Conservation (phyloP, 2,329 filamentous ascomycete genomes). For the Xylariales sp. region DNA sequence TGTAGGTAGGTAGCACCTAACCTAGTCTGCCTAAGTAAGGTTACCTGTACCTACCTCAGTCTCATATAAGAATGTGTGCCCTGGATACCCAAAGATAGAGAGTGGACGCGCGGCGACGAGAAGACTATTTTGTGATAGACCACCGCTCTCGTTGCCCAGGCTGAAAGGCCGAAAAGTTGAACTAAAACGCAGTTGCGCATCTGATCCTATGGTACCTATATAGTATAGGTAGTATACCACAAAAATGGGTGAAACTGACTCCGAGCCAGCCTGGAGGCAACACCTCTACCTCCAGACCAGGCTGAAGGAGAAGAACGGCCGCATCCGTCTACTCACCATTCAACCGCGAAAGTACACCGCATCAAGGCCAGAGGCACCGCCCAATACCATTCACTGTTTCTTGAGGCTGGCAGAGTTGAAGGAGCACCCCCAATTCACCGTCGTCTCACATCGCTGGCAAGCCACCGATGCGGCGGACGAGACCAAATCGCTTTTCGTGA, state of each 20-base stretch:
- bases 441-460: conserved; percentile 39
- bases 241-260: conserved; percentile 20
- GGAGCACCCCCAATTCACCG: conserved; percentile 36
- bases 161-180: neutral
- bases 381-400: conserved; percentile 39
- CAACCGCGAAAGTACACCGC: conserved; percentile 39
- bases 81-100: neutral
- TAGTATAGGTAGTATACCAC: neutral
- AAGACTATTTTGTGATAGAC: neutral
- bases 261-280: conserved; percentile 36
- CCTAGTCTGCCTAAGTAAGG: too few relatives aligned
- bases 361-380: conserved; percentile 33
- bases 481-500: conserved; percentile 36
- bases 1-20: too few relatives aligned
- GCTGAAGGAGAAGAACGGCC: conserved; percentile 40
- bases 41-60: neutral
- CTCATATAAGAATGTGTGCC: neutral
- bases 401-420: conserved; percentile 40
- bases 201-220: too few relatives aligned
- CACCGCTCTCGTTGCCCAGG: neutral
- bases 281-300: conserved; percentile 43
- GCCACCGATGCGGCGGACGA: conserved; percentile 31
- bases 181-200: neutral
- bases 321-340: conserved; percentile 43
- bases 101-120: neutral